Base-by-base conservation (phyloP, 805 yeast species). In the Candida sanyiensis region DNA sequence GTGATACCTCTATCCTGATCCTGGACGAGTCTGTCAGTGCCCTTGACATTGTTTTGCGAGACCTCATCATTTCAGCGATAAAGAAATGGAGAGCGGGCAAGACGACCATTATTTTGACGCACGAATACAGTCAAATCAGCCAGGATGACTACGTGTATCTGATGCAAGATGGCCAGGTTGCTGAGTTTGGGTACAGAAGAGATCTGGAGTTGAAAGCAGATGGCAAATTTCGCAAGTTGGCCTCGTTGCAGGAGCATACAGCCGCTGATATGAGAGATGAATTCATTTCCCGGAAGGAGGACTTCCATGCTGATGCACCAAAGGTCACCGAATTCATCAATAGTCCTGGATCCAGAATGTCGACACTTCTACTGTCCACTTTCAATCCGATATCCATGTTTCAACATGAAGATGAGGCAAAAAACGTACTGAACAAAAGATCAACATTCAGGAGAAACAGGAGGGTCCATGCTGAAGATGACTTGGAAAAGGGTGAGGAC, bases 21-120 rank as follows among this genome's bases (percentile, higher is more conserved):
- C 63, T 89, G 20, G 99, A 93, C 62, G 99, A 93, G 56, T 74
- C 93, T 4, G 63, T 85, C 2, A 80, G 93, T 35, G 96, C 96
- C 0, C 61, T 93, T 40, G 97, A 93, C 56, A 55, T 61, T 2
- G 50, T 49, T 0, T 69, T 70, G 30, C 68, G 79, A 43, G 59
- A 61, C 0, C 39, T 53, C 3, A 56, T 87, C 5, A 57, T 81
- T 51, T 54, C 61, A 2, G 67, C 69, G 0, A 66, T 93, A 10
- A 70, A 74, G 38, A 39, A 46, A 4, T 78, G 83, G 80, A 70
- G 97, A 48, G 41, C 44, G 7, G 78, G 74, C 2, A 80, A 73
- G 46, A 83, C 96, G 0, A 89, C 97, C 0, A 71, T 93, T 12
- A 62, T 87, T 3, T 69, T 90, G 37, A 83, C 96, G 0, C 99